phyloP scores from a whole-genome alignment of 2,329 filamentous ascomycete genomes.

The Sphaerostilbella broomeana region DNA sequence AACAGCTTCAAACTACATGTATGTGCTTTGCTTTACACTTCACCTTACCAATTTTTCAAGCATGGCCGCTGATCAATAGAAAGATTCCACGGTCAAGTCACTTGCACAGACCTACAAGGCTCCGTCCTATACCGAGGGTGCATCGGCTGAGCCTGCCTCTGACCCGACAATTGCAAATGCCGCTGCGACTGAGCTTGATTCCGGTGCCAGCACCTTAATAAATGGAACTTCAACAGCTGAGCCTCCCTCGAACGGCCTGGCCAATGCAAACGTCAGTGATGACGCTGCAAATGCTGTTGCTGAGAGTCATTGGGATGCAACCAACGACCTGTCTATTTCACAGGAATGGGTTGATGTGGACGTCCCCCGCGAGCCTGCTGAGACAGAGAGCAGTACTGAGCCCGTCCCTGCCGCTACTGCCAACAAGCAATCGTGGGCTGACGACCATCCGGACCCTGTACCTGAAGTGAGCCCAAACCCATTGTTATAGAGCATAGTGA shows the following conservation, averaged over 20 bases:
- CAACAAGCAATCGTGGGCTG: slow-evolving; percentile 69
- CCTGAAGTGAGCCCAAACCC: slow-evolving; percentile 33
- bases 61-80: slow-evolving; percentile 15
- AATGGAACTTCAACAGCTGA: slow-evolving; percentile 38
- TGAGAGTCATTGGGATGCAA: slow-evolving; percentile 59
- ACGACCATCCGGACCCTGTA: slow-evolving; percentile 60
- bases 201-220: slow-evolving; percentile 33
- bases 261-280: slow-evolving; percentile 46
- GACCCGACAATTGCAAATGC: slow-evolving; percentile 64
- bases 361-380: slow-evolving; percentile 63
- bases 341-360: slow-evolving; percentile 68
- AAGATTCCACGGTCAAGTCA: slow-evolving; percentile 35
- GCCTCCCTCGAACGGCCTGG: slow-evolving; percentile 32
- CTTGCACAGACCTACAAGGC: slow-evolving; percentile 49
- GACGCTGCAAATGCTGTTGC: slow-evolving; percentile 54
- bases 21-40: no score
- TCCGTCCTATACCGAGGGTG: slow-evolving; percentile 28
- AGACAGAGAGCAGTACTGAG: slow-evolving; percentile 57
- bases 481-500: no score
- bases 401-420: slow-evolving; percentile 30
- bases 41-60: neutral
- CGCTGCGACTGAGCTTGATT: slow-evolving; percentile 60
- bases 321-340: slow-evolving; percentile 38
- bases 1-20: slow-evolving; percentile 66
- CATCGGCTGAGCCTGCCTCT: slow-evolving; percentile 34